Percentiles rank a stretch among this genome's conserved stretches.
Conservation (phyloP, 2,329 filamentous ascomycete genomes). For the Aspergillus transmontanensis region DNA sequence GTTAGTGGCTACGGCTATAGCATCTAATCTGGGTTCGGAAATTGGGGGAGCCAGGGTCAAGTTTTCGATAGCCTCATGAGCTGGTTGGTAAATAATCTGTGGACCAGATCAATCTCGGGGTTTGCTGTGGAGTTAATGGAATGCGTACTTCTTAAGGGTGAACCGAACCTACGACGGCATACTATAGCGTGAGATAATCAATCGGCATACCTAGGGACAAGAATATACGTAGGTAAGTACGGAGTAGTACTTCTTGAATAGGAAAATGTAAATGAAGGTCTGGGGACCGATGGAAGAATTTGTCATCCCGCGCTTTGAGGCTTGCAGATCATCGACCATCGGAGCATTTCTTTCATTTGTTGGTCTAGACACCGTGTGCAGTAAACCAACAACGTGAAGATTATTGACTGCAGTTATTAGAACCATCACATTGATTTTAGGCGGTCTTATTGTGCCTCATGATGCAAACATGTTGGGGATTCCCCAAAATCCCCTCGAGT, state of each 20-base stretch:
- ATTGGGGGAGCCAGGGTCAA: neutral
- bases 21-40: neutral
- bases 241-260: neutral
- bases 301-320: neutral
- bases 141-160: too few relatives aligned
- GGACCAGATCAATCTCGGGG: neutral
- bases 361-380: too few relatives aligned
- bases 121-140: neutral
- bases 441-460: neutral
- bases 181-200: too few relatives aligned
- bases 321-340: neutral
- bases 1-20: neutral
- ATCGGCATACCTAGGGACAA: too few relatives aligned
- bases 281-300: neutral
- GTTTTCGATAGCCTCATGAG: neutral
- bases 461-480: neutral
- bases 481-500: too few relatives aligned
- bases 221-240: neutral
- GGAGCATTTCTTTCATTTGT: neutral
- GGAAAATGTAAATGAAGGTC: neutral
- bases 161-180: too few relatives aligned
- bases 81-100: neutral
- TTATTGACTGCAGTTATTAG: neutral
- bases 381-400: neutral
- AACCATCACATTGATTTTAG: too few relatives aligned